phyloP scores from a whole-genome alignment of 306 rosid genomes.

The Vigna trinervia region DNA sequence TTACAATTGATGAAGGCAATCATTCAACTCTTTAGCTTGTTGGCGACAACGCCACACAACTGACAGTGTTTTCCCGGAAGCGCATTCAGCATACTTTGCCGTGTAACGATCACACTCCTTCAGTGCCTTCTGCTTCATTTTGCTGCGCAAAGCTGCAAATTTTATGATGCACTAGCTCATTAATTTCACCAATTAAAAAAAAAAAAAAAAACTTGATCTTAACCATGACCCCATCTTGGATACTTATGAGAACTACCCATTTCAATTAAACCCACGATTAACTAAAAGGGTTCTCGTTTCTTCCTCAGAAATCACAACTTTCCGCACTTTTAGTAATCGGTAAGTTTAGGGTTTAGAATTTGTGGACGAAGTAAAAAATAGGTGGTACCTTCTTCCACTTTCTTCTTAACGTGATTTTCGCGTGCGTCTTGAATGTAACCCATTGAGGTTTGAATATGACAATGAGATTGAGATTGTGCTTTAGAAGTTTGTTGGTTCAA shows the following conservation, averaged over 20 bases:
- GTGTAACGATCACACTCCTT: constrained; percentile 80
- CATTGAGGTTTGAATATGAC: constrained; percentile 47
- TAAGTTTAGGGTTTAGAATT: constrained; percentile 52
- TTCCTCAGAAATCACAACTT: constrained; percentile 1
- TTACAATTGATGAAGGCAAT: constrained; percentile 87
- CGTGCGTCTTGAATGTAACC: constrained; percentile 89
- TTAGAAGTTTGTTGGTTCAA: not conserved
- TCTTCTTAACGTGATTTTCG: constrained; percentile 96
- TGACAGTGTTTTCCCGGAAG: constrained; percentile 77
- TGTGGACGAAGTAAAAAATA: not conserved
- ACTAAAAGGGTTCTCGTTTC: not conserved
- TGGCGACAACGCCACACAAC: constrained; percentile 85
- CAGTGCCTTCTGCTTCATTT: constrained; percentile 93
- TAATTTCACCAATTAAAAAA: not conserved
- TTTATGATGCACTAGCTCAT: not conserved
- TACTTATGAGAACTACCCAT: not conserved
- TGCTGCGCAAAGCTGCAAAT: constrained; percentile 80
- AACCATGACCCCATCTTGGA: not conserved
- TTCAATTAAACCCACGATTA: not conserved
- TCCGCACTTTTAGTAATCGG: not conserved
- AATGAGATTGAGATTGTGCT: constrained; percentile 2
- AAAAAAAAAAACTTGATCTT: not conserved
- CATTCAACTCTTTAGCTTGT: constrained; percentile 82
- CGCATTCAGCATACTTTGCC: constrained; percentile 83
- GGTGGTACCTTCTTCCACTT: constrained; percentile 84